Conservation (phyloP, 2,329 filamentous ascomycete genomes). For the Phyllosticta citrichinensis region DNA sequence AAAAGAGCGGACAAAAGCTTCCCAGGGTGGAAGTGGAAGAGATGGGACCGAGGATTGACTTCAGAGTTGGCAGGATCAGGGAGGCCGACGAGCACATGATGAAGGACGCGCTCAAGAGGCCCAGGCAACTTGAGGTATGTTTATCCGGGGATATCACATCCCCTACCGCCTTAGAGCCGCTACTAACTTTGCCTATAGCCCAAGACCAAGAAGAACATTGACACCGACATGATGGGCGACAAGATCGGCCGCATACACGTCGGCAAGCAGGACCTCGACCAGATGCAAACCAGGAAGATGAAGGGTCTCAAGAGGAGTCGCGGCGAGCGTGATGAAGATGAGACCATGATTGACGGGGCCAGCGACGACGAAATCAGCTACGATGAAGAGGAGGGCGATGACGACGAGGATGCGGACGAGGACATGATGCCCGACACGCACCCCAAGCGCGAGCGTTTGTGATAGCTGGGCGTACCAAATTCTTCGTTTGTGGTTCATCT, state of each 20-base stretch:
- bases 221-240: conserved; percentile 84
- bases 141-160: not conserved
- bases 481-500: conserved; percentile 4
- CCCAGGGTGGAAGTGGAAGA: conserved; percentile 90
- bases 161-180: too few relatives aligned
- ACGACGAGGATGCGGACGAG: conserved; percentile 15
- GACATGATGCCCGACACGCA: conserved; percentile 12
- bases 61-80: conserved; percentile 69
- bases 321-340: conserved; percentile 43
- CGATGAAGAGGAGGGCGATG: not conserved
- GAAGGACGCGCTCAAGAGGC: conserved; percentile 86
- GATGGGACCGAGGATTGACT: conserved; percentile 90
- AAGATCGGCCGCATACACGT: conserved; percentile 91
- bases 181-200: conserved; percentile 28
- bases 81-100: conserved; percentile 68
- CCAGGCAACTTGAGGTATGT: conserved; percentile 58
- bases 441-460: conserved; percentile 9
- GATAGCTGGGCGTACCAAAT: not conserved
- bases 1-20: conserved; percentile 74
- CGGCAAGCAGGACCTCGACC: conserved; percentile 76
- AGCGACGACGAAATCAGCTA: conserved; percentile 24
- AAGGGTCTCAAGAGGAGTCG: conserved; percentile 88
- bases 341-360: conserved; percentile 14
- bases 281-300: conserved; percentile 96
- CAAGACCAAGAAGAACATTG: conserved; percentile 89